Evolutionary conservation across 2,329 filamentous ascomycete genomes (phyloP).

Genomic region (Pseudocercospora pini-densiflorae): DNA sequence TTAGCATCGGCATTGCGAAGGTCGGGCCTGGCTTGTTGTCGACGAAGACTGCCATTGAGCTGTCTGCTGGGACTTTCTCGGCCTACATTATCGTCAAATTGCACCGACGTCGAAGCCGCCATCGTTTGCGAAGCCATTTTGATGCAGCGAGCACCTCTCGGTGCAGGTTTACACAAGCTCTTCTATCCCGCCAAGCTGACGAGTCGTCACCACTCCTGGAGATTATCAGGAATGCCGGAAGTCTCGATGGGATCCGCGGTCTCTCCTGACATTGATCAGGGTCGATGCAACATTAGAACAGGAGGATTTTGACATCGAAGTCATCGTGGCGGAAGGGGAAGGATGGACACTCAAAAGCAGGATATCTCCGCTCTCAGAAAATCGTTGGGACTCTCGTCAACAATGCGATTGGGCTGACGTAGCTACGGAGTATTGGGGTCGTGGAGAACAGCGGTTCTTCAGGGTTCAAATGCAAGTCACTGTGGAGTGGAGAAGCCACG

Average conservation of each 20-base stretch:
- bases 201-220: constrained; percentile 8
- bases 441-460: neutral
- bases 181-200: neutral
- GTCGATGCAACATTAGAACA: neutral
- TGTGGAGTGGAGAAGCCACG: neutral
- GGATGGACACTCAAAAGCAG: neutral
- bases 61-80: neutral
- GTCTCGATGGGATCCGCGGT: constrained; percentile 6
- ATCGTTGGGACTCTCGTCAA: constrained; percentile 2
- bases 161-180: neutral
- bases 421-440: neutral
- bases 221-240: constrained; percentile 8
- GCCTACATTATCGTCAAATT: neutral
- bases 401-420: neutral
- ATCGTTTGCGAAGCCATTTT: neutral
- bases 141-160: neutral
- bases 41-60: constrained; percentile 10
- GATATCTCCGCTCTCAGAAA: constrained; percentile 2
- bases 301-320: neutral
- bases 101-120: constrained; percentile 5
- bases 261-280: constrained; percentile 4
- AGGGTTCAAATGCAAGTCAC: neutral
- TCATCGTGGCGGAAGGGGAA: neutral
- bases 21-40: constrained; percentile 8
- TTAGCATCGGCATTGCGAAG: constrained; percentile 6